Base-by-base conservation (phyloP, 2,329 filamentous ascomycete genomes). In the Colletotrichum destructivum region DNA sequence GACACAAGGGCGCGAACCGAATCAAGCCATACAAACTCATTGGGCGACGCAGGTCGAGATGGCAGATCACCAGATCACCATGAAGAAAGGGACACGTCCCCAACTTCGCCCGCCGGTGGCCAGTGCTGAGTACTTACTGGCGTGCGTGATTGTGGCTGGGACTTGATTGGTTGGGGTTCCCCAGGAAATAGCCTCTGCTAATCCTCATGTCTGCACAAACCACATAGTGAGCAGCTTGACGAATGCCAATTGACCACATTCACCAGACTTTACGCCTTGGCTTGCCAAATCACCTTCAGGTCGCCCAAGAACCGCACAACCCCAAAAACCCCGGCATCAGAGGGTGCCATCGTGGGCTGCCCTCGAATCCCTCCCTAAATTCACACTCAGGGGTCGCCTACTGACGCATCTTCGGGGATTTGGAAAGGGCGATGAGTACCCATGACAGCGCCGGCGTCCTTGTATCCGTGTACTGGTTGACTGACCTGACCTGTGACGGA, bases 351-450 rank as follows among this genome's bases (percentile, higher is more conserved):
- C 35, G 54, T 38, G 35, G 35, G 35, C 44, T 81, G 81, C 81
- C 0, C 75, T 83, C 59, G 82, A 82, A 66, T 54, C 57, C 57
- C 51, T 44, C 42, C 23, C 16, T 40, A 31, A n/a, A 42, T 64
- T 55, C 38, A 60, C 26, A 15, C 26, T 23, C 66, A 40, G 55
- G 65, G 62, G 61, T 35, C 11, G 49, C 64, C 42, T 51, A 18
- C 38, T 38, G 8, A 38, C 35, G 35, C 9, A 38, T 38, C 42
- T 9, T 67, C 38, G 51, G 59, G 54, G 21, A 31, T 60, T 71
- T 64, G 59, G 69, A 57, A 54, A 54, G 55, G 59, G 54, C 65
- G 64, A 66, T 68, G 35, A 38, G 35, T 3, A 38, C 35, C 9
- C 35, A 38, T 38, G 56, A 62, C 49, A 67, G 55, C 62, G 21